Percentiles rank a stretch among this genome's conserved stretches.
Conservation (phyloP, 2,329 filamentous ascomycete species). For the Aschersonia sp. region DNA sequence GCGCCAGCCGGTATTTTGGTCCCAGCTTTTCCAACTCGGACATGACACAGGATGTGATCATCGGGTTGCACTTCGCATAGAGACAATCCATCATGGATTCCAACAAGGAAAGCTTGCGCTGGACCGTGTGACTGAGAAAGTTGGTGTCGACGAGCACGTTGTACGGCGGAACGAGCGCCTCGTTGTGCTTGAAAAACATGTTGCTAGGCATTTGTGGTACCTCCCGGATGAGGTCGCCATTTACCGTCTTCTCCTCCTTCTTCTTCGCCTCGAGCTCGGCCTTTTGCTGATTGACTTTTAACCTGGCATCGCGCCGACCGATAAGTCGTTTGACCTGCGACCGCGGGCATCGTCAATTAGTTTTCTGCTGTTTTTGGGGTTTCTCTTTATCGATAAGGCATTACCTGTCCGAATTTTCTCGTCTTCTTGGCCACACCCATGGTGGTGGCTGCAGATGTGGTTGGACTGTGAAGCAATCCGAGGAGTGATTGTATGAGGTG, state of each 20-base stretch:
- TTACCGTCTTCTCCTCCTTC: conserved; percentile 41
- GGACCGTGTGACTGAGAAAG: conserved; percentile 80
- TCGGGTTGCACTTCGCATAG: conserved; percentile 78
- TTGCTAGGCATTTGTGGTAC: conserved; percentile 69
- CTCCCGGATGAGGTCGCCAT: conserved; percentile 54
- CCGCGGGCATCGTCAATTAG: too few relatives aligned
- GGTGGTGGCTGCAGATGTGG: conserved; percentile 2
- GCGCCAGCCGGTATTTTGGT: conserved; percentile 71
- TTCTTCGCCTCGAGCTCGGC: conserved; percentile 42
- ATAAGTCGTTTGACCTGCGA: conserved; percentile 64
- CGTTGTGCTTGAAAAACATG: conserved; percentile 84
- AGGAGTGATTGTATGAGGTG: not conserved
- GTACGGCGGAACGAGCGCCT: conserved; percentile 55
- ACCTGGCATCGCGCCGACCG: conserved; percentile 61
- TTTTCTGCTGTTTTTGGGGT: not conserved
- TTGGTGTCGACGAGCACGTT: conserved; percentile 72
- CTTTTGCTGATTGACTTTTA: conserved; percentile 68
- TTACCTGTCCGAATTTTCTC: conserved; percentile 69
- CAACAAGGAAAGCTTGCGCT: conserved; percentile 76
- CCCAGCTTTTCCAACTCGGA: conserved; percentile 83
- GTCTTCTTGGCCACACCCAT: conserved; percentile 90
- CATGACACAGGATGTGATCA: conserved; percentile 67
- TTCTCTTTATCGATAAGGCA: conserved; percentile 16
- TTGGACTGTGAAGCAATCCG: not conserved
- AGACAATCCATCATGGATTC: conserved; percentile 88